Conservation (phyloP, 257 asterid genomes). For the Ligustrum vulgare region DNA sequence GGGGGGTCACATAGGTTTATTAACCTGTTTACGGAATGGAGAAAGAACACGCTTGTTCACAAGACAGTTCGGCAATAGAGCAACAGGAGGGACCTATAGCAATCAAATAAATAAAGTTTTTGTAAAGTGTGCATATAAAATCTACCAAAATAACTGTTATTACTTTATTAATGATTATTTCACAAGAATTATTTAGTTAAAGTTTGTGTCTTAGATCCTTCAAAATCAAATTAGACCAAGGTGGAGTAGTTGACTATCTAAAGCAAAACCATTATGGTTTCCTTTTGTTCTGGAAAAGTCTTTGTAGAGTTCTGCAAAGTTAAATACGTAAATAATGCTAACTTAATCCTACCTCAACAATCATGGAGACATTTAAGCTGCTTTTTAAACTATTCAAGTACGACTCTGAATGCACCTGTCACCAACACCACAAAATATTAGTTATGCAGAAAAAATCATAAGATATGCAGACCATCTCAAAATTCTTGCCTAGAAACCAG, state of each 20-base stretch:
- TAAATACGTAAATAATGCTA: background rate
- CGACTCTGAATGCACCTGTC: constrained; percentile 83
- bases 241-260: background rate
- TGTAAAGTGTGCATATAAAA: background rate
- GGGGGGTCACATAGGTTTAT: constrained; percentile 1
- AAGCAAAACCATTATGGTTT: background rate
- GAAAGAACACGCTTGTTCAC: constrained; percentile 73
- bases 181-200: constrained; percentile 4
- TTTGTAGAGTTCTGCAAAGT: constrained; percentile 4
- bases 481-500: background rate
- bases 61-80: constrained; percentile 73
- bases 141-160: background rate
- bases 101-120: constrained; percentile 17
- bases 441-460: constrained; percentile 8
- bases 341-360: constrained; percentile 65
- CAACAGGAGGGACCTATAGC: constrained; percentile 80
- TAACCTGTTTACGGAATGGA: constrained; percentile 92
- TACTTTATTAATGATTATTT: background rate
- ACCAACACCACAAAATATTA: constrained; percentile 21
- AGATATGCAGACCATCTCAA: background rate
- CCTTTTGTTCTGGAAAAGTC: background rate
- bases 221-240: constrained; percentile 3
- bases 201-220: constrained; percentile 1
- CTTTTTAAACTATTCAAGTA: constrained; percentile 75
- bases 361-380: constrained; percentile 67